A percentile compares a stretch with the other conserved stretches of the same genome.
Evolutionary conservation across 345 rosid species (phyloP).

Genomic region (Hibiscus mutabilis): DNA sequence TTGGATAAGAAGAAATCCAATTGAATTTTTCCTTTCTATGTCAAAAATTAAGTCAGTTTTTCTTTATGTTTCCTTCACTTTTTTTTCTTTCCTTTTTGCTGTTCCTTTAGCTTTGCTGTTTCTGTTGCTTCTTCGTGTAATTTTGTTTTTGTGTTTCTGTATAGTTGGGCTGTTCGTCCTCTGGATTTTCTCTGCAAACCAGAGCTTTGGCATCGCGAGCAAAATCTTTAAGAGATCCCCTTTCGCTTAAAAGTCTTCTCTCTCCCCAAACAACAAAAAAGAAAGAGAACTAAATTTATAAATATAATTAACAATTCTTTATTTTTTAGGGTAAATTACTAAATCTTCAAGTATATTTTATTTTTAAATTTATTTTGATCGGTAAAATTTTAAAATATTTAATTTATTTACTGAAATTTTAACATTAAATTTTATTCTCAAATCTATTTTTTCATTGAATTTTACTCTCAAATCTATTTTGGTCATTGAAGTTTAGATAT

Average conservation of each 20-base stretch:
- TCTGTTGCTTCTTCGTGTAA: not conserved
- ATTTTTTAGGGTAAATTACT: too few relatives aligned
- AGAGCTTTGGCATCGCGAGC: too few relatives aligned
- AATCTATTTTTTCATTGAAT: too few relatives aligned
- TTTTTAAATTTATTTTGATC: too few relatives aligned
- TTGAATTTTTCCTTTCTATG: slow-evolving; percentile 14
- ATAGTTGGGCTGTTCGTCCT: slow-evolving; percentile 29
- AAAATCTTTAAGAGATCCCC: slow-evolving; percentile 41
- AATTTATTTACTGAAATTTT: too few relatives aligned
- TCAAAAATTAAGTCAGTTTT: slow-evolving; percentile 12
- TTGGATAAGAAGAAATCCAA: slow-evolving; percentile 43
- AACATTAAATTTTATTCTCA: too few relatives aligned
- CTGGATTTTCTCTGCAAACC: slow-evolving; percentile 64
- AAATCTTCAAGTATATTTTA: too few relatives aligned
- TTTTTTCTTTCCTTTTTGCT: slow-evolving; percentile 4
- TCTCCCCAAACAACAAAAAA: not conserved
- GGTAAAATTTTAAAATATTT: too few relatives aligned
- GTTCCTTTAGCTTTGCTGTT: slow-evolving; percentile 16
- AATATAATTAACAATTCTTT: too few relatives aligned
- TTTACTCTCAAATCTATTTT: too few relatives aligned
- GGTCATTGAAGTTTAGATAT: too few relatives aligned
- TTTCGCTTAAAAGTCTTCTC: slow-evolving; percentile 19
- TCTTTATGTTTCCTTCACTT: too few relatives aligned
- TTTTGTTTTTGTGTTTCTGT: not conserved
- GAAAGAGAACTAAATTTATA: not conserved